Evolutionary conservation across 2,329 filamentous ascomycete genomes (phyloP), one percentile per base, ranked within the genome.

Genomic region (Akanthomyces lecanii): DNA sequence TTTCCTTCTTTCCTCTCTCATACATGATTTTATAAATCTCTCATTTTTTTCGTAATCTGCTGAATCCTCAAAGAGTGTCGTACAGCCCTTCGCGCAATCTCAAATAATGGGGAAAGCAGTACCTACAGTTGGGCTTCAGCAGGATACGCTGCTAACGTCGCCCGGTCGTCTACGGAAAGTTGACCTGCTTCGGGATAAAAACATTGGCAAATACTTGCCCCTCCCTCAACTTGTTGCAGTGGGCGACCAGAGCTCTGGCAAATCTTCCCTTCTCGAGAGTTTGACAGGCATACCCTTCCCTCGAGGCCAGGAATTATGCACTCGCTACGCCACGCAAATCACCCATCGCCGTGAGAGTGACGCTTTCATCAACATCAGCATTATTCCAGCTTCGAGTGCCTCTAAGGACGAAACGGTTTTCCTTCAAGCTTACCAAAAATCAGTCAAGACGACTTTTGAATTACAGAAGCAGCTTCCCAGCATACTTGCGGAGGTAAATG

Each of bases 361-460:
- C 0, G 30, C 71, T n/a, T 74, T 71, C 23, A 75, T 80, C 0
- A 64, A 71, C 0, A 70, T 83, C 0, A 78, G 76, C 0, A 83
- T 84, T 18, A 78, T 76, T 5, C 72, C 77, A 0, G 68, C 71
- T 1, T 67, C 68, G 0, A n/a, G 62, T 5, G 67, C 71, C 0
- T 50, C 59, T 3, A 68, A 63, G 45, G 21, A 28, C 1, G 28
- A 30, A 30, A 30, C 4, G 2, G 6, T 30, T 30, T 2, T 30
- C 6, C 28, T 30, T 30, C 4, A 30, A 30, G 28, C 28, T 30
- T 64, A 47, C 47, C 63, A 59, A 5, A 21, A n/a, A 18, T 40
- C 71, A 69, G 0, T 65, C 67, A 0, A 64, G 64, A 0, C 69
- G 69, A 16, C 67, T 65, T 0, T 42, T 66, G 38, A 60, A 61